Percentiles rank a stretch among this genome's conserved stretches.
Conservation (phyloP, 495 filamentous ascomycete species). For the Terfezia claveryi region DNA sequence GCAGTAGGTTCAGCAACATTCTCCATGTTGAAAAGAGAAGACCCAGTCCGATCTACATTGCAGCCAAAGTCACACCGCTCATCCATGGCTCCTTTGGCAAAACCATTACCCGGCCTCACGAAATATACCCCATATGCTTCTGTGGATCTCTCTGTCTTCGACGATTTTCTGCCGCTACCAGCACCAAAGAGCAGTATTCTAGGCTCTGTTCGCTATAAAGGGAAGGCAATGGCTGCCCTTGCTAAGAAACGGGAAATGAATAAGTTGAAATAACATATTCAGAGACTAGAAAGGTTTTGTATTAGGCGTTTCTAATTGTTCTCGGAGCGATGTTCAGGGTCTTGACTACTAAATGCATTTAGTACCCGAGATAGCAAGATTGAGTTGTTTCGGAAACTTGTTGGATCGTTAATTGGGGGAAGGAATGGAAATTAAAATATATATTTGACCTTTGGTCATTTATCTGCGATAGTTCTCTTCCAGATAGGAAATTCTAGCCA, state of each 20-base stretch:
- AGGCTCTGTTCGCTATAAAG: constrained; percentile 42
- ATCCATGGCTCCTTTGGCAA: background rate
- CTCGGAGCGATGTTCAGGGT: too few species aligned
- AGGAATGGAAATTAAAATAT: too few species aligned
- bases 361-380: too few species aligned
- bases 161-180: background rate
- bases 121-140: background rate
- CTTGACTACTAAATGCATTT: too few species aligned
- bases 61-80: background rate
- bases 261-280: background rate
- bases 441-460: too few species aligned
- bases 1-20: background rate
- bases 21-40: background rate
- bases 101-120: background rate
- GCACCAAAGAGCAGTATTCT: background rate
- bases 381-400: too few species aligned
- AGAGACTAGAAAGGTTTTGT: background rate
- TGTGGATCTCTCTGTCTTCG: background rate
- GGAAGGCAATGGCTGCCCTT: background rate
- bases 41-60: background rate
- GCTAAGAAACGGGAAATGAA: background rate
- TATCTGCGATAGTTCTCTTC: too few species aligned
- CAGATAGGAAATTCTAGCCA: too few species aligned
- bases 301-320: too few species aligned
- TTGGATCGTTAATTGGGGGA: too few species aligned